Evolutionary conservation across 2,329 filamentous ascomycete species (phyloP).

Genomic region (Colletotrichum coccodes): DNA sequence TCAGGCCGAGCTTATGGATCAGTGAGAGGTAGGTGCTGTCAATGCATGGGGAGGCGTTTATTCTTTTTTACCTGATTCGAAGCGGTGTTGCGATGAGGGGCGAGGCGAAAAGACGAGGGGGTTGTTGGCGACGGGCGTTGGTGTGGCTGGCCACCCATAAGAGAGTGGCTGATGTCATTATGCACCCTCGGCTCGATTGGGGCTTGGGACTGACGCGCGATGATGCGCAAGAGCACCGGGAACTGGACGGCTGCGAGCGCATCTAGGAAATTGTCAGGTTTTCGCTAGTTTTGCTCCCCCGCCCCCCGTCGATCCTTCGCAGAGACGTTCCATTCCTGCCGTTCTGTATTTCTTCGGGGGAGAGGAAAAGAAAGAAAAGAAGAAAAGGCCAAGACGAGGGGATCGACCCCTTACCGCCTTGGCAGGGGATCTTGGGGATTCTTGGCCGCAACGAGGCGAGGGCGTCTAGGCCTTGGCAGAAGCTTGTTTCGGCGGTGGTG

Average conservation of each 20-base stretch:
- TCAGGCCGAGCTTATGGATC: neutral
- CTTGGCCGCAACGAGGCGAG: neutral
- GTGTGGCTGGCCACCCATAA: neutral
- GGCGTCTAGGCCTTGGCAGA: constrained; percentile 14
- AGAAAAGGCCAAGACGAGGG: constrained; percentile 16
- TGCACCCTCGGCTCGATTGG: neutral
- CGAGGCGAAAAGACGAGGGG: neutral
- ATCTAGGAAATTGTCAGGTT: too few relatives aligned
- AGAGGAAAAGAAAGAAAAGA: neutral
- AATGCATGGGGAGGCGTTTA: neutral
- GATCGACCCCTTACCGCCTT: constrained; percentile 16
- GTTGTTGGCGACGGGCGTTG: neutral
- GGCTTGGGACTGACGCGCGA: neutral
- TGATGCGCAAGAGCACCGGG: neutral
- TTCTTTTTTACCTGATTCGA: neutral
- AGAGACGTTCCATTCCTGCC: too few relatives aligned
- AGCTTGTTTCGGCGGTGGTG: constrained; percentile 23
- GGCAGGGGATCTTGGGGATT: neutral
- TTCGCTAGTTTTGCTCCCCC: too few relatives aligned
- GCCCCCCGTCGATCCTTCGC: too few relatives aligned
- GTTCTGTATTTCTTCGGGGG: neutral
- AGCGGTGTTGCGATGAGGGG: neutral
- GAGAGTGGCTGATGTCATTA: constrained; percentile 1
- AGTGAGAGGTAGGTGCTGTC: neutral
- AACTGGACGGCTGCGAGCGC: neutral